Evolutionary conservation across 495 filamentous ascomycete genomes (phyloP), one percentile per base, ranked within the genome.

Genomic region (Penicillium psychrofluorescens): DNA sequence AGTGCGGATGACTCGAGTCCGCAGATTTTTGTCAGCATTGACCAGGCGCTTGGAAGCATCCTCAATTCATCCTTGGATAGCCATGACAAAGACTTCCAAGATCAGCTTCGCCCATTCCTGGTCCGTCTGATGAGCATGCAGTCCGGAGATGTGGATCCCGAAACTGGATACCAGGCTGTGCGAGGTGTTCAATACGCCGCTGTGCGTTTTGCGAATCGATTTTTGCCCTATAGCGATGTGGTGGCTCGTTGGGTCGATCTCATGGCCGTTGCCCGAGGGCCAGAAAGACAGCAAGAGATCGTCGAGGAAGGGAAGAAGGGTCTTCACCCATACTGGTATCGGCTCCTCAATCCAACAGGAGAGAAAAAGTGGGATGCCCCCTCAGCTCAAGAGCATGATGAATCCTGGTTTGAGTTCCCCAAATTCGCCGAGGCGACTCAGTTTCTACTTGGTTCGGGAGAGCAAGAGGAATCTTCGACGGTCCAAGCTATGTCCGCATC

Each of bases 121-220:
- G 56, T 88, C 7, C 67, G 76, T 14, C 80, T 86, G 44, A 89
- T 90, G 82, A 67, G 59, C 37, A 58, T 76, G 35, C 48, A 74
- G 16, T 68, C 78, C 33, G 78, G 76, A 36, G 66, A 71, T 36
- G 60, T 66, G 41, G 55, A 66, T 46, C 46, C 65, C 5, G 50
- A 61, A 27, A 62, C 56, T n/a, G 63, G 64, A 6, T 68, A 56
- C 42, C 59, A 55, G 13, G 55, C 77, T 10, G 70, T 78, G 7
- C 71, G 88, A 44, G 84, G 80, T 41, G 82, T 84, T 38, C 80
- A 87, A 7, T 91, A 88, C 63, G 79, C 85, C 13, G 84, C 85
- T n/a, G 78, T 92, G 5, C 83, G 89, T 16, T 96, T 90, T 71
- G 85, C 89, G 3, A 96, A 96, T 53, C 74, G 85, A n/a, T 95